phyloP scores from a whole-genome alignment of 352 stramenopile genomes.

The Heterotrichella gracilis region DNA sequence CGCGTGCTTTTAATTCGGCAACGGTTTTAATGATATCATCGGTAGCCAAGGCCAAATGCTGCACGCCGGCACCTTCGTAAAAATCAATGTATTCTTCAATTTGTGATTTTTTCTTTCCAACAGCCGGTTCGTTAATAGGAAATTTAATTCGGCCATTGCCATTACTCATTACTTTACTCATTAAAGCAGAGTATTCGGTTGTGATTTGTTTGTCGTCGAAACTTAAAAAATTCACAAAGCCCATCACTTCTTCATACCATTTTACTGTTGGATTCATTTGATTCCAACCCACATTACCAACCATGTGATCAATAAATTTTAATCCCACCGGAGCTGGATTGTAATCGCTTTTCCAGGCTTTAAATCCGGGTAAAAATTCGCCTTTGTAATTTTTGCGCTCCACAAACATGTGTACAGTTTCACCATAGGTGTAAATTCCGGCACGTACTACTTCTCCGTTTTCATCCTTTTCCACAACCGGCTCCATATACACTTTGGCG shows the following conservation, averaged over 20 bases:
- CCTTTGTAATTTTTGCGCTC: conserved; percentile 13
- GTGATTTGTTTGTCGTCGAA: conserved; percentile 17
- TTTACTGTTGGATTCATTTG: conserved; percentile 15
- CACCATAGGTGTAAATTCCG: conserved; percentile 13
- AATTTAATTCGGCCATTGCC: conserved; percentile 63
- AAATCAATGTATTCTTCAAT: conserved; percentile 76
- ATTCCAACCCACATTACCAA: conserved; percentile 13
- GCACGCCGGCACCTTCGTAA: conserved; percentile 59
- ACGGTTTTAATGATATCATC: conserved; percentile 71
- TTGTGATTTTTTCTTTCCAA: conserved; percentile 54
- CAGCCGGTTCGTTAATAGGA: conserved; percentile 63
- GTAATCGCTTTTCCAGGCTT: not conserved
- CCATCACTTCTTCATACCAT: conserved; percentile 15
- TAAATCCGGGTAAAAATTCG: conserved; percentile 11
- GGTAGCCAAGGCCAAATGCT: conserved; percentile 80
- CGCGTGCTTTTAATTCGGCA: conserved; percentile 11
- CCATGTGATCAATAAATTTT: conserved; percentile 16
- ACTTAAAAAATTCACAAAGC: conserved; percentile 14
- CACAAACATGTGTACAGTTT: conserved; percentile 17
- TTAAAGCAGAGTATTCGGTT: conserved; percentile 23
- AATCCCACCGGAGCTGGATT: not conserved
- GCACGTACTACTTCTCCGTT: conserved; percentile 15
- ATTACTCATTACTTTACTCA: conserved; percentile 44
- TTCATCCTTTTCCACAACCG: conserved; percentile 14
- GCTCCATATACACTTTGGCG: conserved; percentile 13